Evolutionary conservation across 1,139 yeast species (phyloP).

Genomic region (Diutina rugosa): DNA sequence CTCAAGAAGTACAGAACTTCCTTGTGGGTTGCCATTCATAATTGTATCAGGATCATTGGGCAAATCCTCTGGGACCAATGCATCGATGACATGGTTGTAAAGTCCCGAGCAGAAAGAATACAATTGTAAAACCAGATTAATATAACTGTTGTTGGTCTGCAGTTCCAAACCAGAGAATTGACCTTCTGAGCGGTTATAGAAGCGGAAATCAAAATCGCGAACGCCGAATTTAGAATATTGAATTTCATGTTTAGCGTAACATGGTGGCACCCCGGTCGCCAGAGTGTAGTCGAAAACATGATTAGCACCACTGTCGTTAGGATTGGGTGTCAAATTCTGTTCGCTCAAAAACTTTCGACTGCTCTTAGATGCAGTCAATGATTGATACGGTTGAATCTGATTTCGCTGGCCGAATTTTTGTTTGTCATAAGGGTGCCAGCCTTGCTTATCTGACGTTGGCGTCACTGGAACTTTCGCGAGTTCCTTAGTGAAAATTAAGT

Average conservation of each 20-base stretch:
- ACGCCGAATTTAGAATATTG: slow-evolving; percentile 87
- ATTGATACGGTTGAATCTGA: slow-evolving; percentile 5
- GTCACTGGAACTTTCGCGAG: slow-evolving; percentile 32
- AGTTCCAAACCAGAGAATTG: slow-evolving; percentile 63
- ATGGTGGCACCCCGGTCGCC: slow-evolving; percentile 21
- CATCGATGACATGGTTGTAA: slow-evolving; percentile 48
- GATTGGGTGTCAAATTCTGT: slow-evolving; percentile 16
- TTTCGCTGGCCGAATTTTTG: slow-evolving; percentile 30
- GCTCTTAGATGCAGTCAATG: slow-evolving; percentile 6
- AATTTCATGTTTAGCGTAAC: slow-evolving; percentile 64
- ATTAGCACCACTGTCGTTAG: slow-evolving; percentile 3
- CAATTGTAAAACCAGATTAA: slow-evolving; percentile 72
- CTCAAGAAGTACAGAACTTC: slow-evolving; percentile 57
- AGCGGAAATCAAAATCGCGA: slow-evolving; percentile 83
- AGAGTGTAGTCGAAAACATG: slow-evolving; percentile 16
- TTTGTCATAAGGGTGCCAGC: slow-evolving; percentile 30
- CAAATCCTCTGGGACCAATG: slow-evolving; percentile 46
- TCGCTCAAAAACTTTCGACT: slow-evolving; percentile 68
- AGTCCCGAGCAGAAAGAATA: slow-evolving; percentile 66
- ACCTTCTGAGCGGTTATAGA: slow-evolving; percentile 54
- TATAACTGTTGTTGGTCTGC: slow-evolving; percentile 69
- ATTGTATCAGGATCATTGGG: slow-evolving; percentile 23
- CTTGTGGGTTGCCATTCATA: slow-evolving; percentile 21
- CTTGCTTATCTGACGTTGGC: slow-evolving; percentile 18
- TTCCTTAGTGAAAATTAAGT: slow-evolving; percentile 42